Evolutionary conservation across 352 stramenopile genomes (phyloP).

Genomic region (Phytopythium cucurbitacearum): DNA sequence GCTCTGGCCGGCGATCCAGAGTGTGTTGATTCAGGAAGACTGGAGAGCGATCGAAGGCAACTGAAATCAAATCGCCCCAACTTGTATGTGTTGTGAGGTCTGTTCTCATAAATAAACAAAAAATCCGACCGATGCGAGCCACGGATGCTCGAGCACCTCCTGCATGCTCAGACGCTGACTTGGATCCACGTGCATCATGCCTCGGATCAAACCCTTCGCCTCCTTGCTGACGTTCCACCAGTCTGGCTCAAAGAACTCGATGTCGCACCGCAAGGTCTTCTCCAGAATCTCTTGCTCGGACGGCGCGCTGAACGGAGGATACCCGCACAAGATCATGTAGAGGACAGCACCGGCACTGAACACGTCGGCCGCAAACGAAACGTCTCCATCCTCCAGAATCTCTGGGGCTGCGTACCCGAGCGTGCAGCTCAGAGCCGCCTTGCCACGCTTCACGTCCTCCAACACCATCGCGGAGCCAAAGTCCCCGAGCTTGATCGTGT

Average conservation of each 20-base stretch:
- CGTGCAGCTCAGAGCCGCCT: conserved; percentile 53
- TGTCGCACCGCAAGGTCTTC: conserved; percentile 38
- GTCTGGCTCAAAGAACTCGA: conserved; percentile 51
- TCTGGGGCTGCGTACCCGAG: conserved; percentile 75
- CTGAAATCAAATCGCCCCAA: too few species aligned
- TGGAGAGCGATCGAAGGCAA: not conserved
- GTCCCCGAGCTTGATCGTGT: conserved; percentile 64
- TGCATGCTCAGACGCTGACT: conserved; percentile 47
- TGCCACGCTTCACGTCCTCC: conserved; percentile 21
- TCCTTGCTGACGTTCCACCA: conserved; percentile 43
- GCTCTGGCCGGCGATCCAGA: conserved; percentile 5
- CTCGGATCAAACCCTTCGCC: conserved; percentile 52
- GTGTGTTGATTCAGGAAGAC: conserved; percentile 3
- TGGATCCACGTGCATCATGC: conserved; percentile 49
- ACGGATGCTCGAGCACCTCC: conserved; percentile 60
- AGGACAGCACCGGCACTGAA: conserved; percentile 73
- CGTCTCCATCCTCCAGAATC: conserved; percentile 40
- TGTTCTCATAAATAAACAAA: too few species aligned
- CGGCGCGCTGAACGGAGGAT: conserved; percentile 54
- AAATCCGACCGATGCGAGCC: conserved; percentile 16
- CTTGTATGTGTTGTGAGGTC: too few species aligned
- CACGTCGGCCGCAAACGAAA: conserved; percentile 60
- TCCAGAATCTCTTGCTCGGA: conserved; percentile 63
- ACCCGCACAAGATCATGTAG: conserved; percentile 62
- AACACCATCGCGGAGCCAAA: conserved; percentile 59